Base-by-base conservation (phyloP, 441 rosid species). In the Gossypium schwendimanii region DNA sequence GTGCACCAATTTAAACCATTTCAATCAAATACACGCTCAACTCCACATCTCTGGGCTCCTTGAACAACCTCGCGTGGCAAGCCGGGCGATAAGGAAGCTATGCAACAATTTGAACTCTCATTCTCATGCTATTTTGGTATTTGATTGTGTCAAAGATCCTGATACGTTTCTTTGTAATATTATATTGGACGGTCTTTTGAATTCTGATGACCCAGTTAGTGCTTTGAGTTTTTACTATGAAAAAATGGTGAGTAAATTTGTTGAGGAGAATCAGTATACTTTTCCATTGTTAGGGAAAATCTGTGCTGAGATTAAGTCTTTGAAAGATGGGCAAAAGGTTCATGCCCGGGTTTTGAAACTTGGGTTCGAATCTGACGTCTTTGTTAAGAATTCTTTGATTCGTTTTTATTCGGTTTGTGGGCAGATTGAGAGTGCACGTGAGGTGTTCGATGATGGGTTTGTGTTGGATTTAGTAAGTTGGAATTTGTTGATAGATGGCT, bases 151-250 rank as follows among this genome's bases (percentile, higher is more conserved):
- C 31, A 63, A 80, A 70, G 83, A 86, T 44, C 87, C 88, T 11
- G 88, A 86, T 66, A 87, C 91, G 53, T 90, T 90, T 75, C 63
- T 85, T 75, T 84, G 91, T 65, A 88, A 90, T 75, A 81, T 85
- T 2, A 74, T 90, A 33, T 75, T 86, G 76, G 86, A 79, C 57
- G 67, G 85, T 36, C 80, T 78, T 57, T 58, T 85, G 72, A 69
- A 67, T 14, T 69, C 17, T 20, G 76, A 73, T 21, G 80, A 84
- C 63, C 82, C 84, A 0, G 72, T 68, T 49, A 75, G 75, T 67
- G 91, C 87, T 67, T 78, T 84, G 76, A 69, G 75, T 4, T 88
- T 91, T 81, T 88, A 88, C 78, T 53, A 77, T 67, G 88, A 79
- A 33, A 80, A 74, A 73, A 75, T 86, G 88, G 77, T 87, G 79